Evolutionary conservation across 352 stramenopile species (phyloP).

Genomic region (Phytopythium vexans): DNA sequence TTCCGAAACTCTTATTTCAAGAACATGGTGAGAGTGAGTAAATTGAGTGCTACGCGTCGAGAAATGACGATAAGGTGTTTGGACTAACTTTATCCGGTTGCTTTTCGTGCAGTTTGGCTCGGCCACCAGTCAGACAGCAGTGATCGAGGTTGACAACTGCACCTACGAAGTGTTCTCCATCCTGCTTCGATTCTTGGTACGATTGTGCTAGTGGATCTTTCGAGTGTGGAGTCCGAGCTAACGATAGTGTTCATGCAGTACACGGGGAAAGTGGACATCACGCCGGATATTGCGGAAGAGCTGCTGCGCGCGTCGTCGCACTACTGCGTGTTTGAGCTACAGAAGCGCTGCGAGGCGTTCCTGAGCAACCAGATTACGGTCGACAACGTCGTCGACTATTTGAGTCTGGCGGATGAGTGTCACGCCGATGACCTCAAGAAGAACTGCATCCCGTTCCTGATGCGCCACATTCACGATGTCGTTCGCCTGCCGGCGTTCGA

Average conservation of each 20-base stretch:
- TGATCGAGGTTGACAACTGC: slow-evolving; percentile 89
- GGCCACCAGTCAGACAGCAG: slow-evolving; percentile 73
- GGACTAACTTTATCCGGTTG: slow-evolving; percentile 12
- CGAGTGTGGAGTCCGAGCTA: not conserved
- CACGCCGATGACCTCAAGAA: slow-evolving; percentile 79
- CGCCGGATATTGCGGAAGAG: slow-evolving; percentile 75
- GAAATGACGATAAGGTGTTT: not conserved
- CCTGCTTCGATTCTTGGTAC: slow-evolving; percentile 79
- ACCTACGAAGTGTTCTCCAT: slow-evolving; percentile 87
- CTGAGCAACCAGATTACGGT: slow-evolving; percentile 75
- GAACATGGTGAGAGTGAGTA: slow-evolving; percentile 87
- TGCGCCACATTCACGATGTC: slow-evolving; percentile 85
- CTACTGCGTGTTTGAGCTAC: slow-evolving; percentile 83
- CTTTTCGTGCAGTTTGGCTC: slow-evolving; percentile 63
- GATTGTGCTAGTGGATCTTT: slow-evolving; percentile 7
- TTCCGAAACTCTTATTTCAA: slow-evolving; percentile 92
- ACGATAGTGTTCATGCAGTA: slow-evolving; percentile 41
- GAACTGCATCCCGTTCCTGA: slow-evolving; percentile 83
- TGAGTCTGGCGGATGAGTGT: slow-evolving; percentile 77
- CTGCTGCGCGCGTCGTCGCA: slow-evolving; percentile 73
- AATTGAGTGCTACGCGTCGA: too few relatives aligned
- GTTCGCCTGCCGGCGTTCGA: slow-evolving; percentile 71
- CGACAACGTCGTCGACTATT: slow-evolving; percentile 76
- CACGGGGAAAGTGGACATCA: slow-evolving; percentile 85
- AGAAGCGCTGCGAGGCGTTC: slow-evolving; percentile 83